Evolutionary conservation across 148 eudicot species (phyloP), one percentile per base, ranked within the genome.

Genomic region (Bassia scoparia): DNA sequence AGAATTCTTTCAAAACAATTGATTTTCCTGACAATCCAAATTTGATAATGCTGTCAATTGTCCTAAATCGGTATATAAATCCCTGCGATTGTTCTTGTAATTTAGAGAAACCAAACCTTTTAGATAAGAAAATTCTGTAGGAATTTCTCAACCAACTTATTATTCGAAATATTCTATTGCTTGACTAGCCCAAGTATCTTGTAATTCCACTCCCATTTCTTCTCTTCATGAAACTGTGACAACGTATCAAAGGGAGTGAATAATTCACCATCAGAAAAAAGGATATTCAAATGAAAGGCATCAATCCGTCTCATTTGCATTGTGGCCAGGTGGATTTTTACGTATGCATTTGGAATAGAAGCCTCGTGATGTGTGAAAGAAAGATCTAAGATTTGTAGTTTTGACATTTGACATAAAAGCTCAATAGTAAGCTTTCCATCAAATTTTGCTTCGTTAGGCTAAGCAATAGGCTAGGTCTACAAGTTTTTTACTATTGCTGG

Each of bases 1-100:
- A 72, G 78, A 29, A 75, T 75, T 23, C 31, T 27, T 62, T 67
- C 72, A n/a, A 7, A 67, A 67, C 7, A 75, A 75, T 10, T 68
- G 16, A 34, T n/a, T 75, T 75, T 24, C 23, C 3, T 20, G 78
- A 75, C 59, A 75, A 30, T 67, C 67, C 24, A 75, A 43, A 14
- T 29, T 17, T 31, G 67, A 24, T 20, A 75, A 18, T 13, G 59
- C 30, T n/a, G 66, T 67, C 67, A 75, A 61, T 16, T 58, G 56
- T 4, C 78, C 78, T 3, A 67, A 67, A 30, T n/a, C n/a, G 78
- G 60, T 7, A 48, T 18, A 75, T 67, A 3, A 8, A 18, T 67
- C 78, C 78, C 1, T 38, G 56, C 67, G 67, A 44, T n/a, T 55
- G 43, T 75, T 58, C 37, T 34, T 21, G 78, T 67, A 61, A 34